Base-by-base conservation (phyloP, 495 filamentous ascomycete genomes). In the Hypoxylon fragiforme region DNA sequence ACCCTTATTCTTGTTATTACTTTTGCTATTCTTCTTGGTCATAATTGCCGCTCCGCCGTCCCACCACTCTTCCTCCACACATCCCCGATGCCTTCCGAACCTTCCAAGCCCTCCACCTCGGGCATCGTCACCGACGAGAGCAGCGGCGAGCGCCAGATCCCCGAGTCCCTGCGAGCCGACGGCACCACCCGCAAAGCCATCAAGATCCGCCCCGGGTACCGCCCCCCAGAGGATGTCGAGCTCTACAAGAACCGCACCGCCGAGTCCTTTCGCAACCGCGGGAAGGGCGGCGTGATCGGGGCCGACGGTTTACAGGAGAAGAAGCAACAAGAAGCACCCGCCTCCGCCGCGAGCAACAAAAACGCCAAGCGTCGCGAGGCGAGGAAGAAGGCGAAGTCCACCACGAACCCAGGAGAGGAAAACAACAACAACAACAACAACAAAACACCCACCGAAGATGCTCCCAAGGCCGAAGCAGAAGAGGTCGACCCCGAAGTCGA, bases 281-380 rank as follows among this genome's bases (percentile, higher is more conserved):
- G 86, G 9, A 87, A 78, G 53, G 84, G 81, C 44, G 87, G 58
- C 15, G 80, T 97, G 3, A 89, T 92, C 7, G 95, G 95, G 8
- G 88, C 91, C 13, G 89, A 89, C 48, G 73, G 75, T 0, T 67
- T 83, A 42, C 80, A 81, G 40, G 81, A 84, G 41, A 70, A 80
- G 36, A 73, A 80, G n/a, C n/a, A n/a, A 38, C 63, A 57, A 2
- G 73, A 75, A 34, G 69, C 72, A 13, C 57, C 60, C 0, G 63
- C 64, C n/a, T 73, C 78, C 1, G 59, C 80, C 1, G 71, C 82
- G 3, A 84, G 79, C 72, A 90, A 87, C 63, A 98, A 97, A 68
- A 97, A 96, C 69, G 89, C 91, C n/a, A 97, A 96, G 72, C 79
- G 92, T 42, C 82, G 87, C 53, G 92, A 95, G 63, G 91, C 91